Evolutionary conservation across 352 stramenopile genomes (phyloP), one percentile per base, ranked within the genome.

Genomic region (Pythium plurisporium): DNA sequence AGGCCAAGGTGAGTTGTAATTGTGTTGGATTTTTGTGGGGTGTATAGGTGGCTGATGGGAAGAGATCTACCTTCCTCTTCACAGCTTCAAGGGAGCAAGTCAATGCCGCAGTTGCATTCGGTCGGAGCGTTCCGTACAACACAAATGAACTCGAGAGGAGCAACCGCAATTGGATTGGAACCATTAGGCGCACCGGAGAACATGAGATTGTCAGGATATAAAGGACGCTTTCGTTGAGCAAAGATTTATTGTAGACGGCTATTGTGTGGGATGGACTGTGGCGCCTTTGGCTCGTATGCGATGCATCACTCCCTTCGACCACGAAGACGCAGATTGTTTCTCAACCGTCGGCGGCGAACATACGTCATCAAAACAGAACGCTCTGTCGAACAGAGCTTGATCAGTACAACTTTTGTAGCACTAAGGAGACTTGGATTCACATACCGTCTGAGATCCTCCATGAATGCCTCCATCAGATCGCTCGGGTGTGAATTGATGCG

Each of bases 341-440:
- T 59, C 57, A 27, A 85, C 69, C 20, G 68, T 82, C 5, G 62
- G 64, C 6, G 67, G 72, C 5, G 67, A 59, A 43, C 69, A 81
- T 25, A 70, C 50, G 41, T 82, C 67, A 44, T 84, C 66, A 29
- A 90, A 90, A 55, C 76, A 91, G 11, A 59, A 77, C 5, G 41
- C 38, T 14, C 77, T 89, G 46, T 5, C 26, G 8, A 61, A 25
- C 30, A 33, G 14, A 52, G 20, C 59, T 11, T 40, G 17, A 41
- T 5, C 23, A 23, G 26, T 29, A 40, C 33, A 10, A 38, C 15
- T 4, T n/a, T n/a, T n/a, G n/a, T n/a, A n/a, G n/a, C n/a, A n/a
- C n/a, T n/a, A n/a, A n/a, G n/a, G n/a, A n/a, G n/a, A n/a, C n/a
- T n/a, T n/a, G n/a, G 26, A 38, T 17, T 34, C 33, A 34, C 71